These are phyloP conservation scores for Plectosphaerella plurivora DNA, from an alignment of 2,329 filamentous ascomycete species.

Conservation along the genomic window DNA sequence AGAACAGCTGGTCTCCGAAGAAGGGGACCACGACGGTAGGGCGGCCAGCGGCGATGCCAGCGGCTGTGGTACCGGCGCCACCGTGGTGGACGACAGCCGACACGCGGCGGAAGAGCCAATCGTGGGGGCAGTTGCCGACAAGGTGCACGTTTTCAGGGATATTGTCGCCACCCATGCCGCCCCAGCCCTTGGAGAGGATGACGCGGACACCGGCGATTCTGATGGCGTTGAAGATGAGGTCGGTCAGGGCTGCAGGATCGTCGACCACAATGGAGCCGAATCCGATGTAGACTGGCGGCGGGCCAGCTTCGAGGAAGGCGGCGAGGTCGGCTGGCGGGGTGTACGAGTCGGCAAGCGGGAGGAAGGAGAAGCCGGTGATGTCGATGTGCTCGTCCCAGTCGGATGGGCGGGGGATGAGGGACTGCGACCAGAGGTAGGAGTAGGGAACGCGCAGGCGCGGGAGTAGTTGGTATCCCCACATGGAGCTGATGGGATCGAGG, in stretches of 20 bases:
- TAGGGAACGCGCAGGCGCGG: conserved; percentile 59
- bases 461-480: conserved; percentile 63
- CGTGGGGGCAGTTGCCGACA: conserved; percentile 61
- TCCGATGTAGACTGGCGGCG: conserved; percentile 60
- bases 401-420: conserved; percentile 59
- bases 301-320: conserved; percentile 49
- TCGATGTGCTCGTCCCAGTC: conserved; percentile 59
- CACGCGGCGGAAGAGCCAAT: conserved; percentile 60
- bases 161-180: conserved; percentile 51
- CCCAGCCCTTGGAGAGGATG: conserved; percentile 62
- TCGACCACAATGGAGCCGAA: conserved; percentile 66
- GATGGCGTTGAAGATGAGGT: conserved; percentile 56
- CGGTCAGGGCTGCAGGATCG: conserved; percentile 52
- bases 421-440: conserved; percentile 68
- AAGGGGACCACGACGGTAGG: conserved; percentile 64
- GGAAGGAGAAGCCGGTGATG: conserved; percentile 59
- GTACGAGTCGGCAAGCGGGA: conserved; percentile 47
- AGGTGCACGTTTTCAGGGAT: conserved; percentile 50
- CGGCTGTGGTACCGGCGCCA: conserved; percentile 62
- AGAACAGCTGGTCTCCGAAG: conserved; percentile 65
- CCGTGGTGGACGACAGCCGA: conserved; percentile 60
- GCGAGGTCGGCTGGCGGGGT: conserved; percentile 49
- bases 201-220: conserved; percentile 53
- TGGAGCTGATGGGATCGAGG: conserved; percentile 59
- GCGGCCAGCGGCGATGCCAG: conserved; percentile 53